Base-by-base conservation (phyloP, 1,139 yeast species). In the Protomyces inouyei region DNA sequence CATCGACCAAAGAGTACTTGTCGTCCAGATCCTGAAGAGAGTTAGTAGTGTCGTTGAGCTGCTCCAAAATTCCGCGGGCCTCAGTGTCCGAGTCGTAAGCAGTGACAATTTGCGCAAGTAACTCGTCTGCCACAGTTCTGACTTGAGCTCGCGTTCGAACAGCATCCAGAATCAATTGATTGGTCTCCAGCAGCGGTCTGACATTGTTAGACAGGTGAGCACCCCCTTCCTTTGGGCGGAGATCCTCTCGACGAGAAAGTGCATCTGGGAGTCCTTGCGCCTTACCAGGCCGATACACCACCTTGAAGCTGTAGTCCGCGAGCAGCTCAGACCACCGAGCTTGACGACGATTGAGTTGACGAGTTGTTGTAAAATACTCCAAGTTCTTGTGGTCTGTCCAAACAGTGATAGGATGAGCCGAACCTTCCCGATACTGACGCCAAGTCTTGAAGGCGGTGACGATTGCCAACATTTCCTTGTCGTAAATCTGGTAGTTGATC, bases 291-390 rank as follows among this genome's bases (percentile, higher is more conserved):
- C 60, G 40, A 36, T 56, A 45, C 18, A 23, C 23, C 9, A 56
- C 35, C 8, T 16, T 9, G 16, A 56, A 56, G 23, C 46, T 52
- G 21, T 28, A 56, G 14, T 36, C 35, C 3, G 52, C 10, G 18
- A 56, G 18, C 35, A 14, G 14, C 35, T 56, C 37, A 2, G 36
- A 6, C 60, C 60, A 56, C 12, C 60, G 60, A 14, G 43, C 46
- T 32, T 21, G 54, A 9, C 60, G 43, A n/a, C 54, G n/a, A n/a
- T n/a, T 40, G 21, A 43, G 46, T 2, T 12, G 21, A 25, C 35
- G 23, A 0, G 60, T 46, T 2, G 54, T 16, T 21, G 37, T 46
- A 21, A 21, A 40, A 48, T 21, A 21, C 35, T 46, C 16, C 21
- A 56, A 23, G 14, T 25, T 46, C 38, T 48, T 36, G 36, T 56